Base-by-base conservation (phyloP, 139 green algal species). In the Dunaliella sp. region DNA sequence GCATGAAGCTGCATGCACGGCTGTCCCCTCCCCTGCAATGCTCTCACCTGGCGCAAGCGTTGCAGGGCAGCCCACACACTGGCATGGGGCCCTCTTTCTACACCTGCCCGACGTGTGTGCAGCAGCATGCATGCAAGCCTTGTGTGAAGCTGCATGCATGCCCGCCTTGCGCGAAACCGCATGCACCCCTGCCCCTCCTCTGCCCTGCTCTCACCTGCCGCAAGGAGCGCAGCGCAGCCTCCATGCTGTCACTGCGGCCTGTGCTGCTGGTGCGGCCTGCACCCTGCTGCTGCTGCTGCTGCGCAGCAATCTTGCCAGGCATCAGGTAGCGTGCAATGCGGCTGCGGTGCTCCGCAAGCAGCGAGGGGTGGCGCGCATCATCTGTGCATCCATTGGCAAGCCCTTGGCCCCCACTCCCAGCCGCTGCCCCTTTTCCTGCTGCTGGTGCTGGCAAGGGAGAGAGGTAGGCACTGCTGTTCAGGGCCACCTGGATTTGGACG, bases 271-370 rank as follows among this genome's bases (percentile, higher is more conserved):
- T 65, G 16, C n/a, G 25, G 31, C 33, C 22, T 32, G 36, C 59
- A 25, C 28, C 31, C 28, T 79, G 85, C 36, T 28, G 12, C 3
- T 28, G 1, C 26, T 48, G 35, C 65, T 81, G 36, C n/a, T 36
- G 77, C 57, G 57, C 38, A 34, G 57, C 48, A 65, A 65, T 65
- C 48, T 65, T 65, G 48, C 48, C 48, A 26, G 85, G 72, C 22
- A 36, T 25, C n/a, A 88, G 79, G 85, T 88, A 86, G 33, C 38
- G 65, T 0, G 80, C 65, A 77, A 88, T 88, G 80, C 81, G 59
- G 2, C 16, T 35, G 58, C 80, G 85, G 72, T 88, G 85, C 31
- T 83, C n/a, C 1, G 80, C 24, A 7, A 88, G 80, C 1, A 88
- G n/a, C 7, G 48, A 65, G 16, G 48, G 48, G 48, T 16, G 7